A percentile compares a stretch with the other conserved stretches of the same genome.
phyloP scores from a whole-genome alignment of 1,284 basidiomycete genomes.

The Somion occarium region DNA sequence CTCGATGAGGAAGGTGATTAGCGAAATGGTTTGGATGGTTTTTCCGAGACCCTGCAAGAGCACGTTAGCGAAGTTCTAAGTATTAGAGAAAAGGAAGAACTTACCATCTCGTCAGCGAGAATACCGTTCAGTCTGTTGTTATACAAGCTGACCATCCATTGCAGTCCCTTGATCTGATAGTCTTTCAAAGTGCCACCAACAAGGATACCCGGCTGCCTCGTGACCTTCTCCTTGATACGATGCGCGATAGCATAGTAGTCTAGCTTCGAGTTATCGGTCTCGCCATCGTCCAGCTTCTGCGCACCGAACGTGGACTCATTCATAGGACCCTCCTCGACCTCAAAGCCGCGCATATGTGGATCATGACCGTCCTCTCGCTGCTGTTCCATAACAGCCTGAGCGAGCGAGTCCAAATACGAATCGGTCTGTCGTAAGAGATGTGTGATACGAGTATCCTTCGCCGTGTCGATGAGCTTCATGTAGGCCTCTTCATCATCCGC shows the following conservation, averaged over 20 bases:
- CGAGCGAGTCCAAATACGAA: slow-evolving; percentile 90
- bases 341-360: slow-evolving; percentile 28
- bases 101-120: slow-evolving; percentile 98
- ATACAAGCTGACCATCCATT: slow-evolving; percentile 99
- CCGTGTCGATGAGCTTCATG: slow-evolving; percentile 98
- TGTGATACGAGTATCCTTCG: slow-evolving; percentile 98
- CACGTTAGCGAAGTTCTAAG: slow-evolving; percentile 12
- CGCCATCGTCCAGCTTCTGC: slow-evolving; percentile 59
- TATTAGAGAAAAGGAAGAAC: slow-evolving; percentile 36
- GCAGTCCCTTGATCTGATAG: slow-evolving; percentile 89
- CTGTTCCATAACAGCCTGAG: slow-evolving; percentile 92
- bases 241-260: slow-evolving; percentile 99
- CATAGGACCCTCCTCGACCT: slow-evolving; percentile 66
- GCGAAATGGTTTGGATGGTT: slow-evolving; percentile 94
- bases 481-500: slow-evolving; percentile 99
- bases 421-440: slow-evolving; percentile 96
- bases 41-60: slow-evolving; percentile 86
- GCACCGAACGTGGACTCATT: slow-evolving; percentile 92
- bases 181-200: slow-evolving; percentile 86
- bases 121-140: slow-evolving; percentile 98
- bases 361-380: slow-evolving; percentile 69
- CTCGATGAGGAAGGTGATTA: slow-evolving; percentile 96
- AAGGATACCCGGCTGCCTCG: slow-evolving; percentile 80
- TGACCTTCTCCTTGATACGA: slow-evolving; percentile 85
- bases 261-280: slow-evolving; percentile 74